A percentile compares a stretch with the other conserved stretches of the same genome.
Evolutionary conservation across 768 basidiomycete species (phyloP).

Genomic region (Hysterangium stoloniferum): DNA sequence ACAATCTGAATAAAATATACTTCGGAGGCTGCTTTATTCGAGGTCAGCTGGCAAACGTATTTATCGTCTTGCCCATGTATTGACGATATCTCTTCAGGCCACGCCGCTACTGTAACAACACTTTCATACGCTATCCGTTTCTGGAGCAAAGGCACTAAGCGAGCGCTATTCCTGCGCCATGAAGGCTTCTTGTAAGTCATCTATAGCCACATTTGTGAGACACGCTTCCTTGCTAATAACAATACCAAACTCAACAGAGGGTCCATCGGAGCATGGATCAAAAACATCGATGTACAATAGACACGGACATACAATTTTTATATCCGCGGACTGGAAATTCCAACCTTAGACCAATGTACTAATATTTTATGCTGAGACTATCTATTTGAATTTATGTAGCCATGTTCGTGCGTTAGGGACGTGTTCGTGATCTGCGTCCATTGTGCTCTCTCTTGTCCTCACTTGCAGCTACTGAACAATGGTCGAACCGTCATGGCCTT

Average conservation of each 20-base stretch:
- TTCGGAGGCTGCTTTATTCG: conserved; percentile 99
- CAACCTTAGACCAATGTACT: too few species aligned
- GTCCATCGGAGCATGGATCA: conserved; percentile 95
- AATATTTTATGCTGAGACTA: too few species aligned
- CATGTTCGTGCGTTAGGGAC: too few species aligned
- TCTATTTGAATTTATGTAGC: too few species aligned
- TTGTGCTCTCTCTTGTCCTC: too few species aligned
- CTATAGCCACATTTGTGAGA: neutral
- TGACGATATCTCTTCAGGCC: conserved; percentile 45
- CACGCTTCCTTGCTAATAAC: conserved; percentile 11
- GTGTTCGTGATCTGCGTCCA: too few species aligned
- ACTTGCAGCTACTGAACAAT: too few species aligned
- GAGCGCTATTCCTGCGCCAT: conserved; percentile 92
- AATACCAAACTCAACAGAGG: conserved; percentile 44
- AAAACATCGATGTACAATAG: conserved; percentile 68
- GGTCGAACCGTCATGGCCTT: too few species aligned
- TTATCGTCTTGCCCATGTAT: conserved; percentile 12
- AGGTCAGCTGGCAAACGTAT: conserved; percentile 41
- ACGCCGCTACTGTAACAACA: conserved; percentile 94
- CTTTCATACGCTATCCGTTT: conserved; percentile 98
- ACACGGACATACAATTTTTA: too few species aligned
- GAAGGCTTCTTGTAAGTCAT: conserved; percentile 89
- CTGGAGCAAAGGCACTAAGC: conserved; percentile 97
- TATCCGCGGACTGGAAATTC: too few species aligned
- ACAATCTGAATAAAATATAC: conserved; percentile 92